These are phyloP conservation scores for Amphirosellinia nigrospora DNA, from an alignment of 495 filamentous ascomycete species.

Conservation along the genomic window DNA sequence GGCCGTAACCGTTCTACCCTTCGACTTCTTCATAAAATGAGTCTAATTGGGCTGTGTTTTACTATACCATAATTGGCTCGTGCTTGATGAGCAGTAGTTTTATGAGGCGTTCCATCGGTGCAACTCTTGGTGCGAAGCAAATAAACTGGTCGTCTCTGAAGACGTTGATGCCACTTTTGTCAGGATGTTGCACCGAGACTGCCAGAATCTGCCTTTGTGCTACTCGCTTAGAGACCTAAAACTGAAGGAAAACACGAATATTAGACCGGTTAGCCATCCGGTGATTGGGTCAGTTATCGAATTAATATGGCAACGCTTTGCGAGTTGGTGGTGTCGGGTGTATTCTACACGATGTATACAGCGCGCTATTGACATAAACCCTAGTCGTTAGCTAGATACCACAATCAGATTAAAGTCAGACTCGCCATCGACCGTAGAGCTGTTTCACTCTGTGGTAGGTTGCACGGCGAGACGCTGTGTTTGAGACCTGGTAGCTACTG, in stretches of 20 bases:
- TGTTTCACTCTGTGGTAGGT: constrained; percentile 13
- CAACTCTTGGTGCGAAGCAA: background rate
- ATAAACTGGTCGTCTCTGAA: background rate
- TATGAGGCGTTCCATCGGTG: background rate
- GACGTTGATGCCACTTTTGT: background rate
- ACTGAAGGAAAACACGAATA: background rate
- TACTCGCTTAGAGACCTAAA: background rate
- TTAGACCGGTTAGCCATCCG: too few relatives aligned
- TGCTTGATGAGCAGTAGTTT: background rate
- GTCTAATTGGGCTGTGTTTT: background rate
- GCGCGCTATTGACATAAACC: background rate
- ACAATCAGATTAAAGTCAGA: constrained; percentile 9
- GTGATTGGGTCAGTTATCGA: background rate
- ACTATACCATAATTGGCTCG: background rate
- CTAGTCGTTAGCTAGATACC: background rate
- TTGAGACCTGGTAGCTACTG: constrained; percentile 16
- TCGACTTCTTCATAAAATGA: background rate
- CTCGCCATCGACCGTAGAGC: background rate
- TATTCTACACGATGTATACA: background rate
- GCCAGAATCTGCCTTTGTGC: background rate
- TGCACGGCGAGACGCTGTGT: constrained; percentile 25
- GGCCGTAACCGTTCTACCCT: background rate
- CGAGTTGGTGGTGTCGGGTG: background rate
- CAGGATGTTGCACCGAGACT: background rate
- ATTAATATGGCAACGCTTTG: constrained; percentile 1